A percentile compares a stretch with the other conserved stretches of the same genome.
Conservation (phyloP, 2,329 filamentous ascomycete species). For the Colletotrichum sp. region DNA sequence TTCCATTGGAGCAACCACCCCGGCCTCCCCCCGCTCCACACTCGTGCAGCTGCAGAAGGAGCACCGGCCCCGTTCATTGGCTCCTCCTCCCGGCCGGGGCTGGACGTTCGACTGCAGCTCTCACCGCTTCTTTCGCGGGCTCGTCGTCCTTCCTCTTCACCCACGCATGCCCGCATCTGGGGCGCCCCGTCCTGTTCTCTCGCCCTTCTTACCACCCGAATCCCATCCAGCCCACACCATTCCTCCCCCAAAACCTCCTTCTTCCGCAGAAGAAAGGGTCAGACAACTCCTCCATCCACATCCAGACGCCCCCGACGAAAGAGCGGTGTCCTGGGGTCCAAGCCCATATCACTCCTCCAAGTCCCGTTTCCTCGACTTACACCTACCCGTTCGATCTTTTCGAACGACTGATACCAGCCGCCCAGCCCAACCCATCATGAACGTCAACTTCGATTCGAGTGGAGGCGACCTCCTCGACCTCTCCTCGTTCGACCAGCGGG, state of each 20-base stretch:
- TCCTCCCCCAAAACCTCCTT: constrained; percentile 11
- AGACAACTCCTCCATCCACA: constrained; percentile 4
- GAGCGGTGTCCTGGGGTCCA: constrained; percentile 48
- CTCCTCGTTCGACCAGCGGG: constrained; percentile 61
- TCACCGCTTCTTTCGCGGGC: constrained; percentile 34
- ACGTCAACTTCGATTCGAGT: constrained; percentile 64
- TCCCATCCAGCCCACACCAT: constrained; percentile 7
- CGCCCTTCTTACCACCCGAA: constrained; percentile 20
- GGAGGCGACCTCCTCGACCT: constrained; percentile 67
- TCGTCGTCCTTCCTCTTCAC: constrained; percentile 24
- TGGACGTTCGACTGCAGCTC: constrained; percentile 30
- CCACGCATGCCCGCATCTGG: constrained; percentile 23
- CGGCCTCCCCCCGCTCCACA: constrained; percentile 21
- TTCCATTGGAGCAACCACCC: neutral
- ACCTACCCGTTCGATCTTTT: constrained; percentile 34
- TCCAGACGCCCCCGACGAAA: constrained; percentile 32
- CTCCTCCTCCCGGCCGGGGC: constrained; percentile 26
- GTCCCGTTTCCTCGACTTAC: constrained; percentile 25
- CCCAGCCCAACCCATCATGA: constrained; percentile 42
- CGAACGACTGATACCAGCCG: constrained; percentile 22
- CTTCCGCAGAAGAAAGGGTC: neutral
- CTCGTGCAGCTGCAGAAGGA: constrained; percentile 23
- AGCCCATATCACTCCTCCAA: constrained; percentile 22
- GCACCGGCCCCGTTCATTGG: constrained; percentile 27
- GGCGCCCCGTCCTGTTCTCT: constrained; percentile 8